These are phyloP conservation scores for Balamuthia mandrillaris DNA, from an alignment of 208 protist species.

Conservation along the genomic window DNA sequence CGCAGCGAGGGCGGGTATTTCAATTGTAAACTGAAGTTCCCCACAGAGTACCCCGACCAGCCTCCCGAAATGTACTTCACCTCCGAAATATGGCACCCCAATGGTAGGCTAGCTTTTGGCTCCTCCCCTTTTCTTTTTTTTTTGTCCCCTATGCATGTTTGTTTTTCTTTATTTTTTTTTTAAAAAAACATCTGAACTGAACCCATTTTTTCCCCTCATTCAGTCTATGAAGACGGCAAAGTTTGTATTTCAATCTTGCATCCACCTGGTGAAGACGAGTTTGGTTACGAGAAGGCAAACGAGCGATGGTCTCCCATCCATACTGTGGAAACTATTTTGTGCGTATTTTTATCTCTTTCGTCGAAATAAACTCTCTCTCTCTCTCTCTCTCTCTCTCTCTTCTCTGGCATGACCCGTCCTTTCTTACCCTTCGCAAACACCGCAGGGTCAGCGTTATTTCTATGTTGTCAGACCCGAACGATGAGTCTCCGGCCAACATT, in stretches of 20 bases:
- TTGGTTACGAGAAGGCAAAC: constrained; percentile 72
- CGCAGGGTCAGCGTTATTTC: constrained; percentile 79
- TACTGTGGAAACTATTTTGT: constrained; percentile 78
- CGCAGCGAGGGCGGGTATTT: constrained; percentile 74
- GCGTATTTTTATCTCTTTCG: too few relatives aligned
- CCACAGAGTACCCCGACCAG: constrained; percentile 64
- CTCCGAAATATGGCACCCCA: constrained; percentile 80
- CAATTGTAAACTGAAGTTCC: constrained; percentile 66
- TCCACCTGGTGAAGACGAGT: constrained; percentile 65
- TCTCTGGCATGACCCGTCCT: too few relatives aligned
- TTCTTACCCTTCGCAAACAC: too few relatives aligned
- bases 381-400: too few relatives aligned
- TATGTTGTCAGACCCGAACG: constrained; percentile 80
- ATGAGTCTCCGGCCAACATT: constrained; percentile 83
- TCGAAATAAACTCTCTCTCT: too few relatives aligned
- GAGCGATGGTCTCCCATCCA: constrained; percentile 79
- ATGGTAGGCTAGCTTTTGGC: too few relatives aligned
- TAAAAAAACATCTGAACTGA: background rate
- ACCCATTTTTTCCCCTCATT: background rate
- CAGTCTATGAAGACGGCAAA: constrained; percentile 72
- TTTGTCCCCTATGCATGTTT: background rate
- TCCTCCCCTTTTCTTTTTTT: background rate
- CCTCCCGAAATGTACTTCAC: constrained; percentile 79
- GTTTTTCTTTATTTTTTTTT: background rate
- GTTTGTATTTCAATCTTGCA: constrained; percentile 85